phyloP scores from a whole-genome alignment of 495 filamentous ascomycete genomes.

The Aspergillus cristatus region DNA sequence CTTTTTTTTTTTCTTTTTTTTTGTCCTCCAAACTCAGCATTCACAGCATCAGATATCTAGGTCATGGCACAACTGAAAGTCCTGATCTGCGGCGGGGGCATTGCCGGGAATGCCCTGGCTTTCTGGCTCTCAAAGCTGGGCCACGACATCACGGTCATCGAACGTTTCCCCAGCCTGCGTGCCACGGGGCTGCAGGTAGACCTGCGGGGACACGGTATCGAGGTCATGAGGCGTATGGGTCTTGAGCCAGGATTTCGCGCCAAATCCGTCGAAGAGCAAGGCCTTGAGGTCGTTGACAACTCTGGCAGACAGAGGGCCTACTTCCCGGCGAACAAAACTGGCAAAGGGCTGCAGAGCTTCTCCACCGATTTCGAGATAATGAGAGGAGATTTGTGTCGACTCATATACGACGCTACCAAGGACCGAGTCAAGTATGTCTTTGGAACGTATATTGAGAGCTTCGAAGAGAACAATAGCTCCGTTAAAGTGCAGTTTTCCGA shows the following conservation, averaged over 20 bases:
- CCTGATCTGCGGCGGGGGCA: conserved; percentile 40
- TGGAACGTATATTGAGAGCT: conserved; percentile 11
- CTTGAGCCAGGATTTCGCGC: conserved; percentile 18
- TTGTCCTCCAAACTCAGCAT: neutral
- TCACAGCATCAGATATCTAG: neutral
- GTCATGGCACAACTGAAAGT: conserved; percentile 24
- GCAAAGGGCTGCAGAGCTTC: conserved; percentile 19
- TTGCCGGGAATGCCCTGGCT: conserved; percentile 28
- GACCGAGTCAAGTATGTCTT: conserved; percentile 21
- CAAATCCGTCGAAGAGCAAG: conserved; percentile 20
- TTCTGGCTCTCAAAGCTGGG: conserved; percentile 25
- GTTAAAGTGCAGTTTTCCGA: conserved; percentile 30
- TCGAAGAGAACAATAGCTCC: conserved; percentile 7
- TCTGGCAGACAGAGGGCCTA: conserved; percentile 11
- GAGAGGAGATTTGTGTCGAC: conserved; percentile 29
- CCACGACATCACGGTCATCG: conserved; percentile 30
- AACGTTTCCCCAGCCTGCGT: conserved; percentile 26
- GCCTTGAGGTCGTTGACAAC: conserved; percentile 24
- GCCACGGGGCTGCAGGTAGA: conserved; percentile 30
- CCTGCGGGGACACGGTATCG: conserved; percentile 28
- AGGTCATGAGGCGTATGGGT: conserved; percentile 30
- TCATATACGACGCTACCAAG: conserved; percentile 25
- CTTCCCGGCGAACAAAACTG: conserved; percentile 21
- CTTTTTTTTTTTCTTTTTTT: no score
- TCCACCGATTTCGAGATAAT: conserved; percentile 41